These are phyloP conservation scores for Bacidia gigantensis DNA, from an alignment of 495 filamentous ascomycete species.

Conservation along the genomic window DNA sequence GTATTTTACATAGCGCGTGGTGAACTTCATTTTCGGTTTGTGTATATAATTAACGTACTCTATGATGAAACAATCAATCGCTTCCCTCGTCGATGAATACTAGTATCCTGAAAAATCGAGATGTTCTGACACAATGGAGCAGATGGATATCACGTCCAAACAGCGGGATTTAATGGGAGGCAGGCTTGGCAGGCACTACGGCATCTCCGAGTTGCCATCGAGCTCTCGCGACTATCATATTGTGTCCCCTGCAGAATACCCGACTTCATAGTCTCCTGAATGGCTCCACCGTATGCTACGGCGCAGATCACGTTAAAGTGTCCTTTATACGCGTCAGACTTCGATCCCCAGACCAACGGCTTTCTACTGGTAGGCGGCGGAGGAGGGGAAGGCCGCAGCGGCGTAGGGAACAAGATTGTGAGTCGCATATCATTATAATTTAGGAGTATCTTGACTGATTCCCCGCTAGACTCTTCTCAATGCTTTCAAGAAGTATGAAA, in stretches of 20 bases:
- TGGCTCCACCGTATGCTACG: conserved; percentile 41
- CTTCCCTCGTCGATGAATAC: no score
- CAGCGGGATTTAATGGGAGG: no score
- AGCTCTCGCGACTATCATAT: no score
- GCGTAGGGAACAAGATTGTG: conserved; percentile 84
- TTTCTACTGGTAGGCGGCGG: conserved; percentile 79
- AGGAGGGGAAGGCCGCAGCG: conserved; percentile 71
- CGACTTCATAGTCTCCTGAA: conserved; percentile 11
- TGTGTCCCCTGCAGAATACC: no score
- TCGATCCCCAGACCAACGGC: conserved; percentile 64
- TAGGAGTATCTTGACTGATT: background rate
- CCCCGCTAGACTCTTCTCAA: conserved; percentile 52
- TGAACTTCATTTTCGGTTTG: background rate
- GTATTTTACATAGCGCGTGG: no score
- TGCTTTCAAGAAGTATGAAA: conserved; percentile 43
- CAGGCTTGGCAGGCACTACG: background rate
- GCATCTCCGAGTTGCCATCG: no score
- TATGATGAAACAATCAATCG: no score
- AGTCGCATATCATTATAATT: no score
- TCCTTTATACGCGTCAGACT: conserved; percentile 82
- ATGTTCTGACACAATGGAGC: no score
- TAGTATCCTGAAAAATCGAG: no score
- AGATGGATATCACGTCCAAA: no score
- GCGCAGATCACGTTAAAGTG: conserved; percentile 65
- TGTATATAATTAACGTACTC: background rate